Percentiles rank a stretch among this genome's conserved stretches.
Conservation (phyloP, 1,139 yeast genomes). For the Suhomyces yuchorum region DNA sequence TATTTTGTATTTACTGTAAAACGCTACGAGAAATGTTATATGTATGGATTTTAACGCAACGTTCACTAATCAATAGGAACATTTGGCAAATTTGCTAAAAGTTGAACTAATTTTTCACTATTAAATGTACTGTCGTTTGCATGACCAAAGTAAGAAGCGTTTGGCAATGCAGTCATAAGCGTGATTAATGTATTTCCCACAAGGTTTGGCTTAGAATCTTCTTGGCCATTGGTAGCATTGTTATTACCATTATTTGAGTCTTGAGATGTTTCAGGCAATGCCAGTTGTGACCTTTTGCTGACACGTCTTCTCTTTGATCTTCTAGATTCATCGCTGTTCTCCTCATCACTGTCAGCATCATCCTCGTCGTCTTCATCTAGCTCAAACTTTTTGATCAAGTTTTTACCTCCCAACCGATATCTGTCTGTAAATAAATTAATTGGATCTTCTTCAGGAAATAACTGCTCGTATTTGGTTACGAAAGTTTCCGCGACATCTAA, state of each 20-base stretch:
- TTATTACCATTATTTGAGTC: slow-evolving; percentile 12
- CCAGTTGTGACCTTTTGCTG: slow-evolving; percentile 7
- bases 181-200: slow-evolving; percentile 57
- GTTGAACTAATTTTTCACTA: slow-evolving; percentile 43
- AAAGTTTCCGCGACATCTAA: slow-evolving; percentile 65
- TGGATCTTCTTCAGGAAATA: slow-evolving; percentile 63
- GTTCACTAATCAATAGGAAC: slow-evolving; percentile 24
- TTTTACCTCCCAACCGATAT: slow-evolving; percentile 43
- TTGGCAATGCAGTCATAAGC: slow-evolving; percentile 55
- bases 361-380: slow-evolving; percentile 34
- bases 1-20: neutral
- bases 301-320: slow-evolving; percentile 27
- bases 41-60: neutral
- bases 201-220: slow-evolving; percentile 30
- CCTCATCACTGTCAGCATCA: slow-evolving; percentile 15
- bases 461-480: slow-evolving; percentile 64
- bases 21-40: slow-evolving; percentile 1
- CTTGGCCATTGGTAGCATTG: slow-evolving; percentile 11
- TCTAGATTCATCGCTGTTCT: slow-evolving; percentile 21
- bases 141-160: slow-evolving; percentile 48
- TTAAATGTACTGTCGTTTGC: slow-evolving; percentile 43
- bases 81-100: slow-evolving; percentile 40
- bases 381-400: slow-evolving; percentile 49
- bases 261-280: slow-evolving; percentile 1
- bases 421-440: slow-evolving; percentile 46